Evolutionary conservation across 1,139 yeast species (phyloP).

Genomic region (Taphrina wiesneri): DNA sequence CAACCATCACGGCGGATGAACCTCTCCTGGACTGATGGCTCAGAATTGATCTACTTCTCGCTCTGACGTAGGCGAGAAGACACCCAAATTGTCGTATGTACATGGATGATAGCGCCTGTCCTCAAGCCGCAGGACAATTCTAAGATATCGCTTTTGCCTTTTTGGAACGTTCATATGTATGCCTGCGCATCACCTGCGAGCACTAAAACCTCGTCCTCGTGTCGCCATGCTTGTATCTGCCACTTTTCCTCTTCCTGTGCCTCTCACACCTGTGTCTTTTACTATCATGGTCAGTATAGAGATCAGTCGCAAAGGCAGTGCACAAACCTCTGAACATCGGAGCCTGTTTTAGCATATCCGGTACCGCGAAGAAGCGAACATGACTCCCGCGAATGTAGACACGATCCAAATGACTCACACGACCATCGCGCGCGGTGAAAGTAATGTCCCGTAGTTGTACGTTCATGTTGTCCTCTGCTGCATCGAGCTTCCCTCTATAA

Average conservation of each 20-base stretch:
- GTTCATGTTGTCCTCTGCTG: slow-evolving; percentile 85
- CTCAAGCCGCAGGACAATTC: too few relatives aligned
- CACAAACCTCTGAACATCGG: slow-evolving; percentile 28
- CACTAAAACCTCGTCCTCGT: slow-evolving; percentile 18
- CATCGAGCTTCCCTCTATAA: slow-evolving; percentile 6
- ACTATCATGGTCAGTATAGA: neutral
- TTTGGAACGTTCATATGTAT: too few relatives aligned
- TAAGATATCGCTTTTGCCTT: too few relatives aligned
- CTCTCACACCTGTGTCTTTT: slow-evolving; percentile 24
- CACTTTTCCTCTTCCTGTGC: slow-evolving; percentile 31
- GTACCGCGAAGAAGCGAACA: slow-evolving; percentile 78
- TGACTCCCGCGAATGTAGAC: slow-evolving; percentile 92
- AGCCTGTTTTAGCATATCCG: slow-evolving; percentile 65
- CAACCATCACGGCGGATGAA: too few relatives aligned
- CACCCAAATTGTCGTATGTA: neutral
- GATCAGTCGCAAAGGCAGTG: neutral
- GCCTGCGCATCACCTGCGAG: slow-evolving; percentile 1
- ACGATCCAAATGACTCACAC: slow-evolving; percentile 73
- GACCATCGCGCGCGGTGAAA: slow-evolving; percentile 74
- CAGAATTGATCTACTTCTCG: neutral
- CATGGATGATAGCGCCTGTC: too few relatives aligned
- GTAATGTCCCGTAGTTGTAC: slow-evolving; percentile 81
- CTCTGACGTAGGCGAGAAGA: neutral
- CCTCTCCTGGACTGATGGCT: too few relatives aligned
- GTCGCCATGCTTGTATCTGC: slow-evolving; percentile 31